Percentiles rank a stretch among this genome's conserved stretches.
phyloP scores from a whole-genome alignment of 805 yeast species.

The Danielozyma ontarioensis region DNA sequence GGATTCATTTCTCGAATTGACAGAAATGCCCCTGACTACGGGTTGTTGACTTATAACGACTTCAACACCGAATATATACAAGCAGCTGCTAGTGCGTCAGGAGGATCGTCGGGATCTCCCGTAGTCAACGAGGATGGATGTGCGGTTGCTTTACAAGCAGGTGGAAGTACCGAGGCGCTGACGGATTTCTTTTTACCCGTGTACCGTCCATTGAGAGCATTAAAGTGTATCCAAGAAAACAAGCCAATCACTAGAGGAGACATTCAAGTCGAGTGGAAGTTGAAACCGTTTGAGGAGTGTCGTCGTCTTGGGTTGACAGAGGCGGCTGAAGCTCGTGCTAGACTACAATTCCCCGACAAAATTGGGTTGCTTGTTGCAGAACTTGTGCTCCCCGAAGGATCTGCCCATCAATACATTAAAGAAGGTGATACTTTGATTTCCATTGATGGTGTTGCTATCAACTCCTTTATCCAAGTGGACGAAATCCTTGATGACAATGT shows the following conservation, averaged over 20 bases:
- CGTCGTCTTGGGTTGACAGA: conserved; percentile 75
- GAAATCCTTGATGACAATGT: conserved; percentile 72
- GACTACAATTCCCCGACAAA: conserved; percentile 63
- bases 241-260: conserved; percentile 79
- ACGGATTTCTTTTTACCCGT: conserved; percentile 91
- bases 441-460: conserved; percentile 57
- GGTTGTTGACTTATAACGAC: conserved; percentile 81
- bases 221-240: conserved; percentile 59
- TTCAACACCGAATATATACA: conserved; percentile 92
- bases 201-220: conserved; percentile 76
- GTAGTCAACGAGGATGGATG: conserved; percentile 86
- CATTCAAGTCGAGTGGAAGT: conserved; percentile 83
- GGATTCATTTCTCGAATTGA: conserved; percentile 84
- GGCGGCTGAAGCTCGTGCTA: conserved; percentile 66
- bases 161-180: conserved; percentile 87
- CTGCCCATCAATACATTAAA: conserved; percentile 63
- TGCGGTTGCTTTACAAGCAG: conserved; percentile 91
- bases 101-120: conserved; percentile 95
- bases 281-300: conserved; percentile 88
- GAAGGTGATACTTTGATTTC: conserved; percentile 86
- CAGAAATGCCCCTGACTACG: conserved; percentile 93
- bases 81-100: conserved; percentile 94
- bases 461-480: conserved; percentile 76
- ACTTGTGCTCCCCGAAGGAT: conserved; percentile 78
- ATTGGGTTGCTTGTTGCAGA: conserved; percentile 84